Percentiles rank a stretch among this genome's conserved stretches.
phyloP scores from a whole-genome alignment of 805 yeast species.

The Metschnikowia anglica region DNA sequence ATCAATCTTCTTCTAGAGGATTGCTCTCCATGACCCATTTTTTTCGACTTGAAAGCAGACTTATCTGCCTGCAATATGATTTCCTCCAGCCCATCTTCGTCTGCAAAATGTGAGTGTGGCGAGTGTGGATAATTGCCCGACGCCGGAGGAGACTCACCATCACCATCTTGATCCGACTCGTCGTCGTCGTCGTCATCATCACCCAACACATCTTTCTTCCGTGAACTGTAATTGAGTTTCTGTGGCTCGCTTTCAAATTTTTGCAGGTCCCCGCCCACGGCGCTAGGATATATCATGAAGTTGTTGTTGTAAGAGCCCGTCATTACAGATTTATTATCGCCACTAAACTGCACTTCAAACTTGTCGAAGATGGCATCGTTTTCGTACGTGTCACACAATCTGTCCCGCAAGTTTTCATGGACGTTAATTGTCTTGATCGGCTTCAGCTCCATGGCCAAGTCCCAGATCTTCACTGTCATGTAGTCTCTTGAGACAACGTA shows the following conservation, averaged over 20 bases:
- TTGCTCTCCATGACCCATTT: slow-evolving; percentile 42
- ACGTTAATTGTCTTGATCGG: slow-evolving; percentile 93
- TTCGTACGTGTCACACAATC: slow-evolving; percentile 95
- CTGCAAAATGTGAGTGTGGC: slow-evolving; percentile 32
- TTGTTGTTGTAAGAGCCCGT: slow-evolving; percentile 97
- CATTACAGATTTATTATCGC: slow-evolving; percentile 89
- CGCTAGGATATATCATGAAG: slow-evolving; percentile 94
- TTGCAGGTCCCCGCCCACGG: slow-evolving; percentile 34
- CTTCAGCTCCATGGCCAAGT: slow-evolving; percentile 91
- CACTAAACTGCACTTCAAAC: slow-evolving; percentile 93
- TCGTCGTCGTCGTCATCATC: slow-evolving; percentile 45
- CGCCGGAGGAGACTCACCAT: slow-evolving; percentile 29
- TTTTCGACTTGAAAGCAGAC: slow-evolving; percentile 86
- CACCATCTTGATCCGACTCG: slow-evolving; percentile 25
- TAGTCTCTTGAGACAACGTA: slow-evolving; percentile 97
- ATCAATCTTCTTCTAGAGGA: slow-evolving; percentile 50
- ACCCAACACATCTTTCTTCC: slow-evolving; percentile 24
- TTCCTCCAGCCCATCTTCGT: slow-evolving; percentile 46
- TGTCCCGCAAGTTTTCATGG: slow-evolving; percentile 90
- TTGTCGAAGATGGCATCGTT: slow-evolving; percentile 98
- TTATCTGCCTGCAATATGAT: slow-evolving; percentile 96
- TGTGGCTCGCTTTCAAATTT: slow-evolving; percentile 5
- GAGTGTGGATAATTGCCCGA: slow-evolving; percentile 31
- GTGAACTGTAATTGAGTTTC: slow-evolving; percentile 12
- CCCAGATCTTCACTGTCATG: slow-evolving; percentile 98